These are phyloP conservation scores for Avena atlantica DNA, from an alignment of 176 grass and related monocot genomes.

Conservation along the genomic window DNA sequence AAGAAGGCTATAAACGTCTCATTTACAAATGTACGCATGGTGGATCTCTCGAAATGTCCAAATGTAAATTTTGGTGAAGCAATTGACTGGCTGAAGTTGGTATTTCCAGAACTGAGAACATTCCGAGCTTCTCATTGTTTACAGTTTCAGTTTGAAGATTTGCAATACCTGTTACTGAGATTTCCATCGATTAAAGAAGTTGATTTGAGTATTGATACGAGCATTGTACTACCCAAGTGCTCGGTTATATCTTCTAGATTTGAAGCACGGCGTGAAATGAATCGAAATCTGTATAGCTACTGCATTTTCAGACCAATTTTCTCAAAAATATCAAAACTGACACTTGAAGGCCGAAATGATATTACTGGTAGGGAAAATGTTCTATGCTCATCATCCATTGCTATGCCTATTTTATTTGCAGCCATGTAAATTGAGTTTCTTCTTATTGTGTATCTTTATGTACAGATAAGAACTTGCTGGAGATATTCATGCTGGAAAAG, in stretches of 20 bases:
- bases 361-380: slow-evolving; percentile 51
- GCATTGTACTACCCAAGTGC: slow-evolving; percentile 43
- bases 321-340: slow-evolving; percentile 70
- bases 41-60: slow-evolving; percentile 73
- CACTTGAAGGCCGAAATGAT: slow-evolving; percentile 73
- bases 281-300: slow-evolving; percentile 26
- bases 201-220: slow-evolving; percentile 64
- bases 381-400: neutral
- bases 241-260: slow-evolving; percentile 54
- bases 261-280: slow-evolving; percentile 34
- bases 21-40: slow-evolving; percentile 45
- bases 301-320: slow-evolving; percentile 4
- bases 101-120: slow-evolving; percentile 60
- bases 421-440: slow-evolving; percentile 18
- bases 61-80: slow-evolving; percentile 52
- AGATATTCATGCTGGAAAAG: slow-evolving; percentile 48
- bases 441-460: neutral
- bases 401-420: slow-evolving; percentile 7
- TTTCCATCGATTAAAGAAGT: slow-evolving; percentile 56
- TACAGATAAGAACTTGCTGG: slow-evolving; percentile 56
- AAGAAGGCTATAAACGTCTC: slow-evolving; percentile 43
- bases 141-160: slow-evolving; percentile 55
- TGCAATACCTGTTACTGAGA: slow-evolving; percentile 55
- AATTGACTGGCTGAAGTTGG: slow-evolving; percentile 55
- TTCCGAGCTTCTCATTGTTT: slow-evolving; percentile 65